Base-by-base conservation (phyloP, 176 grass and related monocot genomes). In the Oryza coarctata region DNA sequence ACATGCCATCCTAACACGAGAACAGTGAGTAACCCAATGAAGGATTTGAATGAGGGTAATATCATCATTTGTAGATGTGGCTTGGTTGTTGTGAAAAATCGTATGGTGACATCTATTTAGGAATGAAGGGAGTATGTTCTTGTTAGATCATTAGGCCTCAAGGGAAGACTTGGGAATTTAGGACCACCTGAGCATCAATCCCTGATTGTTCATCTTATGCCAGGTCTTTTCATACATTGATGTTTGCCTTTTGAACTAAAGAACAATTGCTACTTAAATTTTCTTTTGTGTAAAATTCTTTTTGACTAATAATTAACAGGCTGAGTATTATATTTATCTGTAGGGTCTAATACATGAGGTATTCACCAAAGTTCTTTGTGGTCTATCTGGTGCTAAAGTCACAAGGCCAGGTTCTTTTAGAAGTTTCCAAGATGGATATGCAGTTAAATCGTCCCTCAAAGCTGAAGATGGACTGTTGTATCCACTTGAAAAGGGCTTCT, bases 391-490 rank as follows among this genome's bases (percentile, higher is more conserved):
- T 80, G 87, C 89, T 43, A 99, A 93, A 84, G 96, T 99, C 44
- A 99, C 96, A 76, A 93, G 96, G 65, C 93, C 91, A n/a, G 93
- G 90, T 58, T 83, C 86, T 55, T 99, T 99, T 74, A 91, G 93
- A 71, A 99, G 91, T 83, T 91, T 80, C 82, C 89, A 95, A 82
- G 89, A 90, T 90, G 95, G 95, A 73, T 99, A 99, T 85, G 96
- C 96, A 84, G 96, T 99, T 78, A 99, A 99, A 92, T 99, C 96
- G 57, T 99, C 96, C 77, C 89, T 99, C 25, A 99, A 99, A 91
- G 96, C 96, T 83, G 96, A 99, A 94, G 96, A 99, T 85, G 96
- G 96, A 74, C 62, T 95, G 45, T 63, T 99, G 73, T 99, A 99
- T 84, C 96, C 96, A 31, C 96, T 99, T 80, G 96, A 99, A 82